These are phyloP conservation scores for Chenopodium berlandieri DNA, from an alignment of 148 eudicot genomes.

Conservation along the genomic window DNA sequence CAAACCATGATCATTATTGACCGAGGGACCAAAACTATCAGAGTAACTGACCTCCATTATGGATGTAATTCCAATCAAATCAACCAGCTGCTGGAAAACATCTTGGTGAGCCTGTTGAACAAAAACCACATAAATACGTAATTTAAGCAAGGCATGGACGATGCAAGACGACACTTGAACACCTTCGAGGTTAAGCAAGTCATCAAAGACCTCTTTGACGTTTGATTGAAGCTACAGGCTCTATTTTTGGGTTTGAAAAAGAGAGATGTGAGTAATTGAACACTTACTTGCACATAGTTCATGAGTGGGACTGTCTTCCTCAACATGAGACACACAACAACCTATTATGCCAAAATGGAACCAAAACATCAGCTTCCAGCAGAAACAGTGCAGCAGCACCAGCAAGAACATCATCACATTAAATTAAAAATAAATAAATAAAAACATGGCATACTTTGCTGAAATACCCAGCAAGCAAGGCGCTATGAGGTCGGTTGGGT, in stretches of 20 bases:
- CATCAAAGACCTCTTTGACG: too few species aligned
- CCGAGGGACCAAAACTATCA: background rate
- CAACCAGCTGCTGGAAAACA: constrained; percentile 79
- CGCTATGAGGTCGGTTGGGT: constrained; percentile 78
- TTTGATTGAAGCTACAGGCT: background rate
- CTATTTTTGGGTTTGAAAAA: background rate
- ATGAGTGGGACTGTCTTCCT: constrained; percentile 86
- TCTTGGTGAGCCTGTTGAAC: constrained; percentile 74
- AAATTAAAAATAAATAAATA: background rate
- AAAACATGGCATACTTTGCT: constrained; percentile 59
- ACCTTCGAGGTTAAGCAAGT: background rate
- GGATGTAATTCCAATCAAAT: constrained; percentile 95
- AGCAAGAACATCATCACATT: background rate
- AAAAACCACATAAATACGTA: background rate
- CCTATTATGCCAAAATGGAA: constrained; percentile 37
- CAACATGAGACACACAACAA: constrained; percentile 91
- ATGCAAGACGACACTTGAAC: background rate
- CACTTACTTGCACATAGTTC: constrained; percentile 91
- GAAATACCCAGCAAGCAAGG: constrained; percentile 91
- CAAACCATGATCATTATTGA: background rate
- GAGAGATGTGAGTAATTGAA: constrained; percentile 5
- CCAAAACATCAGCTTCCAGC: constrained; percentile 16
- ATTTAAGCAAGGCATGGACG: background rate
- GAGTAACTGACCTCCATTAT: constrained; percentile 80
- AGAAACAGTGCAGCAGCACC: background rate